A percentile compares a stretch with the other conserved stretches of the same genome.
Conservation (phyloP, 352 stramenopile genomes). For the Thalassiosira delicatula region DNA sequence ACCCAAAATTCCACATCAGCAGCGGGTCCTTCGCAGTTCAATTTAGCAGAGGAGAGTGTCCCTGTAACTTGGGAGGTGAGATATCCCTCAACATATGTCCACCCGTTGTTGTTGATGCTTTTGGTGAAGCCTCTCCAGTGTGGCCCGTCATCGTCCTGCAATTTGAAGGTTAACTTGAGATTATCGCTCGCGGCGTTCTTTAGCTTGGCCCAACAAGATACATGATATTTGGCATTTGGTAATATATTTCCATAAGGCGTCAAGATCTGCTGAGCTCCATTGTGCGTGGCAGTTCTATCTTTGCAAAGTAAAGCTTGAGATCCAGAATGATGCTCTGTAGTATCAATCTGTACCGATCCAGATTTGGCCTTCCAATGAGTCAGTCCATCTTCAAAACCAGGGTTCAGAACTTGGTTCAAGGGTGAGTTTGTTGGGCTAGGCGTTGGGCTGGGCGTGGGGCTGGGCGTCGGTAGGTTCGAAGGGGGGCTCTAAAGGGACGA, state of each 20-base stretch:
- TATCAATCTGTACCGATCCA: conserved; percentile 15
- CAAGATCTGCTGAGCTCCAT: conserved; percentile 17
- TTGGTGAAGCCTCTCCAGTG: conserved; percentile 12
- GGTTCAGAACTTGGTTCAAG: neutral
- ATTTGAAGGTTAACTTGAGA: conserved; percentile 26
- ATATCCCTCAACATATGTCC: conserved; percentile 32
- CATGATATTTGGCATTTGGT: conserved; percentile 21
- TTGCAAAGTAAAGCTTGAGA: conserved; percentile 27
- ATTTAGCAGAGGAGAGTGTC: conserved; percentile 16
- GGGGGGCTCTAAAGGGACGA: too few species aligned
- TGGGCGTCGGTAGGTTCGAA: neutral
- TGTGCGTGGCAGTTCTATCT: conserved; percentile 24
- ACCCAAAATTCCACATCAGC: conserved; percentile 20
- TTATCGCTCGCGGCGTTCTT: conserved; percentile 17
- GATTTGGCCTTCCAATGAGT: neutral
- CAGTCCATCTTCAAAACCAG: neutral
- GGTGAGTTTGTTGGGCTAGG: neutral
- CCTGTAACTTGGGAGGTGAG: conserved; percentile 14
- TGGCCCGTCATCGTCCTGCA: conserved; percentile 20
- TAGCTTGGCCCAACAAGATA: conserved; percentile 43
- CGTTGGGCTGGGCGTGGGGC: too few species aligned
- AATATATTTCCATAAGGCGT: neutral
- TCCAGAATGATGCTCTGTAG: conserved; percentile 25
- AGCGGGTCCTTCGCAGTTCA: conserved; percentile 21
- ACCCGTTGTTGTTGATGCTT: conserved; percentile 27